Conservation (phyloP, 2,329 filamentous ascomycete genomes). For the Fusarium nurragi region DNA sequence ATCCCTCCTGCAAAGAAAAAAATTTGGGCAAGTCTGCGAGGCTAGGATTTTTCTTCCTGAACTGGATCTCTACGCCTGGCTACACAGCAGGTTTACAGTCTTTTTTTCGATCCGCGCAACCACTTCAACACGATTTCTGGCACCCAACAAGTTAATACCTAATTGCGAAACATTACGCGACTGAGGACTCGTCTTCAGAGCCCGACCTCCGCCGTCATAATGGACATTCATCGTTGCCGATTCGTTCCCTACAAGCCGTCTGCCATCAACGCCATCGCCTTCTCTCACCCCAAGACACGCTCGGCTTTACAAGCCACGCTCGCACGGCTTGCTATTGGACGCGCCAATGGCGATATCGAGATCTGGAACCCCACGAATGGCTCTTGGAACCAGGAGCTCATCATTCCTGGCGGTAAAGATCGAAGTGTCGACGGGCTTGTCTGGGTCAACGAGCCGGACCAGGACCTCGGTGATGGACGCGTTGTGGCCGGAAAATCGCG, state of each 20-base stretch:
- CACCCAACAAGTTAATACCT: background rate
- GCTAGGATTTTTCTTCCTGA: slow-evolving; percentile 46
- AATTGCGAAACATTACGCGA: slow-evolving; percentile 9
- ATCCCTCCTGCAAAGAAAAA: slow-evolving; percentile 45
- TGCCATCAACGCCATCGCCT: slow-evolving; percentile 93
- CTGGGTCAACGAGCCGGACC: slow-evolving; percentile 88
- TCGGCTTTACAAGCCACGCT: slow-evolving; percentile 61
- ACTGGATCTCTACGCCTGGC: slow-evolving; percentile 41
- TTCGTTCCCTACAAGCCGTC: slow-evolving; percentile 93
- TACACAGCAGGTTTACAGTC: slow-evolving; percentile 38
- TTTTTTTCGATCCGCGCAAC: slow-evolving; percentile 10
- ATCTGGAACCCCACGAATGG: slow-evolving; percentile 92
- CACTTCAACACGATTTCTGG: background rate
- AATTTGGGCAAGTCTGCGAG: slow-evolving; percentile 45
- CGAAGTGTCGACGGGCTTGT: slow-evolving; percentile 89
- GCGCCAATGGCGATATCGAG: slow-evolving; percentile 95
- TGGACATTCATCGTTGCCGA: slow-evolving; percentile 97
- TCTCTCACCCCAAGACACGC: slow-evolving; percentile 75
- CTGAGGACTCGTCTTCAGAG: slow-evolving; percentile 6
- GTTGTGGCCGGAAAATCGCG: slow-evolving; percentile 76
- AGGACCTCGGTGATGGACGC: slow-evolving; percentile 70
- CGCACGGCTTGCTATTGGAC: slow-evolving; percentile 85
- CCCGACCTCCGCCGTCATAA: slow-evolving; percentile 50
- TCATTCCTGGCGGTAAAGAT: slow-evolving; percentile 83
- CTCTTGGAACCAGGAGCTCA: slow-evolving; percentile 88